Evolutionary conservation across 2,329 filamentous ascomycete genomes (phyloP), one percentile per base, ranked within the genome.

Genomic region (Ophiostoma sp.): DNA sequence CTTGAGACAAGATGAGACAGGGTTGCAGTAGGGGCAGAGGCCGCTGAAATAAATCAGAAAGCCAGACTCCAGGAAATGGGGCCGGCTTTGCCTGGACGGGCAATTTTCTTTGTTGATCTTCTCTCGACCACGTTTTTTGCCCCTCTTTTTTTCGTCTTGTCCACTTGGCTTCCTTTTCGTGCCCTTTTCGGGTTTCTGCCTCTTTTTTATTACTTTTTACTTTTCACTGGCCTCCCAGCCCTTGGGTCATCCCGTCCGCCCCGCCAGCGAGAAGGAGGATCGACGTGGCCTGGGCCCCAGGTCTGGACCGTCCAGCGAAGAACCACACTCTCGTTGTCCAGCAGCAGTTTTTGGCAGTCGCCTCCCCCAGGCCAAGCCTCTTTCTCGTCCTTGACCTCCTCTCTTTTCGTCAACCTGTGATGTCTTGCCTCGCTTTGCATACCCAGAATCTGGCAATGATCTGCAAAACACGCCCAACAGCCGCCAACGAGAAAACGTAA

Each of bases 401-500:
- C 8, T n/a, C 6, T 36, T 31, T 31, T 39, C 9, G 19, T 63
- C 57, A 11, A 19, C 1, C 36, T 25, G 31, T 22, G 8, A 15
- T 25, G 59, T 64, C 59, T 42, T 64, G 59, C 36, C 59, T 64
- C 59, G 59, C 59, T 63, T 39, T 39, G 33, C 31, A 63, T 39
- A 63, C 31, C 31, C 31, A 63, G 59, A 63, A 63, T 39, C 19
- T 31, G 31, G 59, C 2, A 63, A 39, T 7, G 59, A 63, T 63
- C 59, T 63, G 59, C 59, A 39, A 63, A n/a, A 39, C 59, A 63
- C 22, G 12, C 25, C 52, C n/a, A 50, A 39, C 36, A 42, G 9
- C 6, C 39, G 39, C 50, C n/a, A 25, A 55, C n/a, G 50, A 25
- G 6, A 57, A 42, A 28, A 39, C 7, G 33, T 25, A 64, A 25